Percentiles rank a stretch among this genome's conserved stretches.
phyloP scores from a whole-genome alignment of 352 stramenopile genomes.

The Phytophthora sansomeana region DNA sequence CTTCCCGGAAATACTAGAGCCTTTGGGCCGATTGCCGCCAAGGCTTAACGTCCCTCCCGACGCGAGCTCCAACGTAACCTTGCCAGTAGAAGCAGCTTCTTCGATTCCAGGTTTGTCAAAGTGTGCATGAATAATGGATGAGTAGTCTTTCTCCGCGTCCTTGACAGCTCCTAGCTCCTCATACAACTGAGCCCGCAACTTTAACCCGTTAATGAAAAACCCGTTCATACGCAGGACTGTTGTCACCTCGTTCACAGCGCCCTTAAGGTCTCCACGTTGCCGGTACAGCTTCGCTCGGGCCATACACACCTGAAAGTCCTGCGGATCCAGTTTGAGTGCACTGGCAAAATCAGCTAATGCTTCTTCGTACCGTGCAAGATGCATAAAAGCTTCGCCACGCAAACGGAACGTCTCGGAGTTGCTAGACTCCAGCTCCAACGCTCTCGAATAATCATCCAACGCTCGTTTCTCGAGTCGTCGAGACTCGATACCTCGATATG shows the following conservation, averaged over 20 bases:
- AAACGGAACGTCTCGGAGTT: conserved; percentile 55
- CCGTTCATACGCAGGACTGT: conserved; percentile 62
- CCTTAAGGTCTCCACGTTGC: conserved; percentile 45
- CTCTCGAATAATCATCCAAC: conserved; percentile 65
- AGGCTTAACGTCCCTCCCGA: conserved; percentile 32
- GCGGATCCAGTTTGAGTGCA: conserved; percentile 51
- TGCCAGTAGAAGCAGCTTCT: conserved; percentile 19
- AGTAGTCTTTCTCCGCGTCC: conserved; percentile 68
- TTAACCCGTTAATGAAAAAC: conserved; percentile 80
- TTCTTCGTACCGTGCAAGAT: conserved; percentile 62
- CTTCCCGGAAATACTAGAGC: conserved; percentile 18
- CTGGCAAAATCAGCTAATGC: conserved; percentile 60
- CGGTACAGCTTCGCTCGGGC: conserved; percentile 60
- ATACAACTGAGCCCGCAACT: conserved; percentile 65
- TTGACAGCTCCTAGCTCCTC: conserved; percentile 45
- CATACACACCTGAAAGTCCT: conserved; percentile 73
- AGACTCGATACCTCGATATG: conserved; percentile 45
- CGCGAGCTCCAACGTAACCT: conserved; percentile 43
- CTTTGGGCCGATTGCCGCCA: conserved; percentile 20
- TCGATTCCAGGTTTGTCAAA: conserved; percentile 47
- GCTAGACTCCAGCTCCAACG: conserved; percentile 53
- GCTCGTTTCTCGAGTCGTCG: conserved; percentile 57
- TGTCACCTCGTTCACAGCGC: conserved; percentile 66
- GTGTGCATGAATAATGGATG: conserved; percentile 75
- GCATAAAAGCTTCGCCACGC: conserved; percentile 55